Evolutionary conservation across 2,329 filamentous ascomycete species (phyloP).

Genomic region (Cladosporium sp.): DNA sequence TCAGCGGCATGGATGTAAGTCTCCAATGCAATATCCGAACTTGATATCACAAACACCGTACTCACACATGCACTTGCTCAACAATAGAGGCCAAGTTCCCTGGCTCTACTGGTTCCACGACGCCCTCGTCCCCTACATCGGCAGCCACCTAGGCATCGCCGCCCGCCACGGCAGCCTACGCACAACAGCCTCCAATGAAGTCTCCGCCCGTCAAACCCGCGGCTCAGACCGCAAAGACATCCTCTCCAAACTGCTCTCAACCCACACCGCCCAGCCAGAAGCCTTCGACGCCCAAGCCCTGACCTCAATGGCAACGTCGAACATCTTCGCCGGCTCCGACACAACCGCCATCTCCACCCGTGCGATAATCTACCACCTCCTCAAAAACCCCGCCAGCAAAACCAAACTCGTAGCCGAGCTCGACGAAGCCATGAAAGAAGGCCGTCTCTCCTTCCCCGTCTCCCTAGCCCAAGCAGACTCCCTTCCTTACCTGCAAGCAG

Average conservation of each 20-base stretch:
- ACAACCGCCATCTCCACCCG: conserved; percentile 40
- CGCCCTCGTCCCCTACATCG: conserved; percentile 21
- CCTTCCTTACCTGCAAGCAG: conserved; percentile 37
- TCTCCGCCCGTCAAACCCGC: conserved; percentile 30
- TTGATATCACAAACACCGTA: background rate
- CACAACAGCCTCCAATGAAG: conserved; percentile 25
- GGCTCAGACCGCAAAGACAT: conserved; percentile 42
- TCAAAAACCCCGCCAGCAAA: conserved; percentile 31
- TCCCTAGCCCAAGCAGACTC: conserved; percentile 9
- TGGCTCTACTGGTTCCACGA: conserved; percentile 30
- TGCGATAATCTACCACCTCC: conserved; percentile 36
- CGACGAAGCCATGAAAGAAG: conserved; percentile 21
- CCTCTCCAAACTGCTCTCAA: conserved; percentile 46
- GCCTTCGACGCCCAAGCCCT: conserved; percentile 39
- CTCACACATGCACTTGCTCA: background rate
- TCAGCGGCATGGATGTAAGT: conserved; percentile 21
- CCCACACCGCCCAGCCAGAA: conserved; percentile 36
- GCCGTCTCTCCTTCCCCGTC: conserved; percentile 27
- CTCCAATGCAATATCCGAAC: too few relatives aligned
- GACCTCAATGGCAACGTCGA: conserved; percentile 33
- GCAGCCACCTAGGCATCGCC: conserved; percentile 23
- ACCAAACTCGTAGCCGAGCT: conserved; percentile 34
- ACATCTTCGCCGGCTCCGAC: conserved; percentile 39
- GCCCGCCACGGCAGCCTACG: conserved; percentile 26
- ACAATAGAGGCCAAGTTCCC: conserved; percentile 15